Evolutionary conservation across 305 asterid species (phyloP).

Genomic region (Galium porrigens): DNA sequence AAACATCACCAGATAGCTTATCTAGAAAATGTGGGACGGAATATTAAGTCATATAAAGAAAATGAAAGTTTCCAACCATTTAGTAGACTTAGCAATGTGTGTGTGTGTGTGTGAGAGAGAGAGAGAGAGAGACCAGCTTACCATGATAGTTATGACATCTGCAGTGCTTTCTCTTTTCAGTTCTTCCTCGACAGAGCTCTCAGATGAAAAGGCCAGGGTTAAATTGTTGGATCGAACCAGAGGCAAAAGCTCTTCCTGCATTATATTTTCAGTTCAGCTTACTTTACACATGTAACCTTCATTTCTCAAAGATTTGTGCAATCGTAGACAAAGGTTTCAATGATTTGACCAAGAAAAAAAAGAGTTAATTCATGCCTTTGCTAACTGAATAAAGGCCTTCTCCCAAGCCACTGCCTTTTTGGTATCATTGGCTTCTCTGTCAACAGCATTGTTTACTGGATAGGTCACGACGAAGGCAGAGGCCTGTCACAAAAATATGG

Average conservation of each 20-base stretch:
- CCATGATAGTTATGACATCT: constrained; percentile 88
- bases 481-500: constrained; percentile 44
- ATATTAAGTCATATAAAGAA: neutral
- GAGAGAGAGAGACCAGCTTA: constrained; percentile 24
- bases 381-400: constrained; percentile 84
- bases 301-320: neutral
- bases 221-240: constrained; percentile 63
- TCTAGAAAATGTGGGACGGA: constrained; percentile 32
- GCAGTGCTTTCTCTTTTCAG: constrained; percentile 96
- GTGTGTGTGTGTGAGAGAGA: neutral
- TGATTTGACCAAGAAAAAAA: constrained; percentile 9
- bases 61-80: neutral
- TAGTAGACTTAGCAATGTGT: neutral
- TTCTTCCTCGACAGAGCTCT: constrained; percentile 95
- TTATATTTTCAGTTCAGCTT: constrained; percentile 13
- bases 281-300: neutral
- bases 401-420: constrained; percentile 92
- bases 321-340: neutral
- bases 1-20: constrained; percentile 99
- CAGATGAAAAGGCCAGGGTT: constrained; percentile 80
- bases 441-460: constrained; percentile 81
- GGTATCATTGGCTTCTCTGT: constrained; percentile 60
- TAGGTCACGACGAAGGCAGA: constrained; percentile 87
- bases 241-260: constrained; percentile 81
- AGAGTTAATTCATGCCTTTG: constrained; percentile 41